Base-by-base conservation (phyloP, 1,284 basidiomycete species). In the Apiotrichum domesticum region DNA sequence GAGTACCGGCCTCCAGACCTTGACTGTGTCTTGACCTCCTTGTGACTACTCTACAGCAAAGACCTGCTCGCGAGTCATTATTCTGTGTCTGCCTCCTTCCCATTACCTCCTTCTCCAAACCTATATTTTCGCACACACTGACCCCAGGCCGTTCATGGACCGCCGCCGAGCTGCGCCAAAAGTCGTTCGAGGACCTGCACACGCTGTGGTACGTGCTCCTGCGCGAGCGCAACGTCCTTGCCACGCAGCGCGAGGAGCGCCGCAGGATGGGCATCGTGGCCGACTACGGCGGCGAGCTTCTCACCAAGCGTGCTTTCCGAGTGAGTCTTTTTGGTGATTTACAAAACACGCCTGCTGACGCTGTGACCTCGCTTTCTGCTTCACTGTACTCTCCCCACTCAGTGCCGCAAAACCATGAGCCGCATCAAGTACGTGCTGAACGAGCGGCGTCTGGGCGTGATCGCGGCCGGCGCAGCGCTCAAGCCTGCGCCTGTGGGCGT, bases 391-490 rank as follows among this genome's bases (percentile, higher is more conserved):
- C 21, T 21, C 21, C 21, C 21, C 21, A 21, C 35, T 35, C 68
- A 97, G 94, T 87, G 87, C 72, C 87, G 88, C 49, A 96, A 94
- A 79, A 87, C 90, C n/a, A 96, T 97, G 91, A 91, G 91, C 21
- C 85, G 91, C 45, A 93, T 98, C 77, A 98, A 98, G 76, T 86
- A 85, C 63, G 86, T 98, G 13, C 79, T 98, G 54, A 93, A 93
- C 70, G 95, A 98, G 73, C 86, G 95, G 46, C 83, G 92, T 44
- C 75, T 92, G 13, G 91, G 90, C 6, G 87, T 93, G 34, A 73
- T 80, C 46, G 74, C 81, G n/a, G 80, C 78, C 77, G 88, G 77
- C n/a, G 53, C 52, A 14, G 37, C 49, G 2, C 39, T 46, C n/a
- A 33, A 33, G 15, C 48, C 40, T 29, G 37, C 34, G 33, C 33